phyloP scores from a whole-genome alignment of 352 stramenopile species.

The Phytopythium kandeliae region DNA sequence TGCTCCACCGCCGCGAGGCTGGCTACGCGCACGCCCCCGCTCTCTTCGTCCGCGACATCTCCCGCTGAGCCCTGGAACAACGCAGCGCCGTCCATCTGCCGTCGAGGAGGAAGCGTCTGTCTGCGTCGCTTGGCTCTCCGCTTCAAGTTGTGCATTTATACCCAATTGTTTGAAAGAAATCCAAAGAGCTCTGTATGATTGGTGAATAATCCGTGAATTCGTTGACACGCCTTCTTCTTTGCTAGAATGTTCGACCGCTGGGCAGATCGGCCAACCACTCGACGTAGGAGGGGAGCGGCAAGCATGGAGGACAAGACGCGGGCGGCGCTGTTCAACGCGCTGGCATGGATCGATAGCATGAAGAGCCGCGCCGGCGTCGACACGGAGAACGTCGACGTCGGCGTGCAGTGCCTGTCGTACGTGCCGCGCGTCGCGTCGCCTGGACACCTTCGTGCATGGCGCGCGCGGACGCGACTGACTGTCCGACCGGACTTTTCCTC shows the following conservation, averaged over 20 bases:
- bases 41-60: slow-evolving; percentile 3
- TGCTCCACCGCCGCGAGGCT: slow-evolving; percentile 33
- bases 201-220: no score
- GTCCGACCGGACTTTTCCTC: slow-evolving; percentile 4
- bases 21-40: slow-evolving; percentile 9
- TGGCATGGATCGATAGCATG: slow-evolving; percentile 60
- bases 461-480: slow-evolving; percentile 1
- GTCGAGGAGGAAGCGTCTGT: not conserved
- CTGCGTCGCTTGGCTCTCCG: not conserved
- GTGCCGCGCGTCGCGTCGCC: no score
- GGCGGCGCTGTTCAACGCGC: slow-evolving; percentile 66
- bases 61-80: not conserved
- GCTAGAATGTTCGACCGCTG: not conserved
- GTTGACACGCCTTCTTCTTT: not conserved
- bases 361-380: slow-evolving; percentile 54
- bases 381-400: slow-evolving; percentile 57
- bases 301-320: slow-evolving; percentile 33
- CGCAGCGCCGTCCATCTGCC: not conserved
- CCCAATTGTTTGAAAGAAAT: not conserved
- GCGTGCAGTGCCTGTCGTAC: slow-evolving; percentile 55
- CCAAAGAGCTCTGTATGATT: slow-evolving; percentile 6
- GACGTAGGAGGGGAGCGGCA: slow-evolving; percentile 1
- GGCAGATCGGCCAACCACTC: not conserved
- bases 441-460: no score
- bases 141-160: slow-evolving; percentile 1